These are phyloP conservation scores for Phytophthora citricola DNA, from an alignment of 352 stramenopile species.

Conservation along the genomic window DNA sequence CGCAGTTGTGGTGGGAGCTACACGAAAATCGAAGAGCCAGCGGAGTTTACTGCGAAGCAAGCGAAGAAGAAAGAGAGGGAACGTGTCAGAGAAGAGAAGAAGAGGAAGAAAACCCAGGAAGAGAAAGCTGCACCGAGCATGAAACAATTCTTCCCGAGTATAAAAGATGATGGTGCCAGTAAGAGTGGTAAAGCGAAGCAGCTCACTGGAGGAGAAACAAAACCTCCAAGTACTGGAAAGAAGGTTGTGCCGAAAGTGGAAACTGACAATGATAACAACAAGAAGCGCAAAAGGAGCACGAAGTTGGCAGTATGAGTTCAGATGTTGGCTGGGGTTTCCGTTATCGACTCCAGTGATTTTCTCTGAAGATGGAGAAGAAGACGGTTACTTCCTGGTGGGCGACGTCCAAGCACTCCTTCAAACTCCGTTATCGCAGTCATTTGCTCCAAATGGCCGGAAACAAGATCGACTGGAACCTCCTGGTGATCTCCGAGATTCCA, in stretches of 20 bases:
- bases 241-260: conserved; percentile 28
- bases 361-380: conserved; percentile 39
- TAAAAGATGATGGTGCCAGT: conserved; percentile 1
- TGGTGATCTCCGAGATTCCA: neutral
- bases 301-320: conserved; percentile 5
- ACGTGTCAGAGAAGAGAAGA: conserved; percentile 28
- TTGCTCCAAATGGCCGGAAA: neutral
- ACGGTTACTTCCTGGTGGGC: conserved; percentile 55
- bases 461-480: neutral
- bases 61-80: conserved; percentile 61
- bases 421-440: neutral
- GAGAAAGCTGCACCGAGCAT: conserved; percentile 31
- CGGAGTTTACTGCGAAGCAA: conserved; percentile 59
- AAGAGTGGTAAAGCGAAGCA: conserved; percentile 4
- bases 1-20: conserved; percentile 73
- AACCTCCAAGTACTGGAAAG: conserved; percentile 16
- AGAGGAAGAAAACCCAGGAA: conserved; percentile 37
- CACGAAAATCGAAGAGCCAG: conserved; percentile 76
- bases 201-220: conserved; percentile 9
- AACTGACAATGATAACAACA: conserved; percentile 9
- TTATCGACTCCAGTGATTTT: conserved; percentile 37
- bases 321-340: neutral
- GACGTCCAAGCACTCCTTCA: conserved; percentile 57
- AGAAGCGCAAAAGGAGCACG: conserved; percentile 25
- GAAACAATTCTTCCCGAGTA: conserved; percentile 37